Evolutionary conservation across 805 yeast species (phyloP).

Genomic region (Cyberlindnera nakhonratchasimensis): DNA sequence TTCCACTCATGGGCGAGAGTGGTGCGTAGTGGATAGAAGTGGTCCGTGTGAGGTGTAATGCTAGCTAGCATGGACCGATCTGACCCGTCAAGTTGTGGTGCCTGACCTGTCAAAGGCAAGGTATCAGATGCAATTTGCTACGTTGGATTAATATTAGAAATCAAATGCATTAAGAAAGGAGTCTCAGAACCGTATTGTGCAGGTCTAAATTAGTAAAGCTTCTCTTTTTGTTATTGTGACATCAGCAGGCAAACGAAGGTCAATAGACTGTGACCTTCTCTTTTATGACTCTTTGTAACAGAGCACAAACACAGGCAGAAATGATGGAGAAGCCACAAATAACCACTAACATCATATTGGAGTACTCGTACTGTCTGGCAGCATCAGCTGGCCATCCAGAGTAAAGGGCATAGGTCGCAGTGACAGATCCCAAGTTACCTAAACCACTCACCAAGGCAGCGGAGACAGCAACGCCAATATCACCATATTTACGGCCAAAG

Average conservation of each 20-base stretch:
- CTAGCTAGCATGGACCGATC: not conserved
- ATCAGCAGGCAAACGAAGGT: not conserved
- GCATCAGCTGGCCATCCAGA: constrained; percentile 83
- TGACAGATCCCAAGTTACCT: constrained; percentile 83
- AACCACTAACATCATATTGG: constrained; percentile 81
- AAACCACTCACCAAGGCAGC: constrained; percentile 82
- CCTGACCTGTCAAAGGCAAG: too few relatives aligned
- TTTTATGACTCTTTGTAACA: constrained; percentile 18
- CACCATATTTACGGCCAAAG: constrained; percentile 68
- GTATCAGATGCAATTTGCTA: too few relatives aligned
- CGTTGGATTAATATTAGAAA: too few relatives aligned
- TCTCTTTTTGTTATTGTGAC: not conserved
- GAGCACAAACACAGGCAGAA: constrained; percentile 32
- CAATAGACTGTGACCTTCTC: constrained; percentile 16
- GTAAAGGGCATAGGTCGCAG: constrained; percentile 82
- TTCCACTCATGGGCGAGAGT: too few relatives aligned
- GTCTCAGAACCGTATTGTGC: not conserved
- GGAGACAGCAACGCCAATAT: constrained; percentile 79
- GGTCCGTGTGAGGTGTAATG: too few relatives aligned
- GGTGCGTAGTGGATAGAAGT: too few relatives aligned
- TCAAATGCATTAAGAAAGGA: too few relatives aligned
- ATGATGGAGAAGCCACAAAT: constrained; percentile 74
- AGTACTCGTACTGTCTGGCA: constrained; percentile 55
- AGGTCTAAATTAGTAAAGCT: not conserved
- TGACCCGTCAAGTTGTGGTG: not conserved